phyloP scores from a whole-genome alignment of 495 filamentous ascomycete genomes.

The Apodospora peruviana region DNA sequence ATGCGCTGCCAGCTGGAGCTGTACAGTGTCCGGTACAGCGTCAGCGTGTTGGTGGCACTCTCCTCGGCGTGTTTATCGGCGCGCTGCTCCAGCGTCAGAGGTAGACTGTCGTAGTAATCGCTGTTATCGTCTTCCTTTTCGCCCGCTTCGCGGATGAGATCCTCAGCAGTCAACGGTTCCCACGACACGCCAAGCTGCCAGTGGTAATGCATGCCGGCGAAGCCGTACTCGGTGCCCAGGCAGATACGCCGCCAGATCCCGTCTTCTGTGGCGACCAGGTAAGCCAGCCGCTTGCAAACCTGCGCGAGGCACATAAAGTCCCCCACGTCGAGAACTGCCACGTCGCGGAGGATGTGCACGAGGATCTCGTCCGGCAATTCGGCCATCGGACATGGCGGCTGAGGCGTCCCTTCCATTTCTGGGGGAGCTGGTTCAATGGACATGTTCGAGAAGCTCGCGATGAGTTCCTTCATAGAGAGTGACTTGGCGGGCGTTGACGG shows the following conservation, averaged over 20 bases:
- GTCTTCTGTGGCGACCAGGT: conserved; percentile 77
- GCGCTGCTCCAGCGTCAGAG: conserved; percentile 23
- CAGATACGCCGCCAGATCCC: conserved; percentile 83
- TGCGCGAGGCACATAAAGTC: conserved; percentile 71
- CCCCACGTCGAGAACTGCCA: conserved; percentile 72
- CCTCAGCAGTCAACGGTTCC: conserved; percentile 41
- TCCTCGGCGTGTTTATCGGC: conserved; percentile 22
- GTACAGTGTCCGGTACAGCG: conserved; percentile 39
- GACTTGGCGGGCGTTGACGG: conserved; percentile 6
- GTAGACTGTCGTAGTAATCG: conserved; percentile 10
- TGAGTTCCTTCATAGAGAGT: conserved; percentile 58
- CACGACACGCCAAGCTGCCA: conserved; percentile 63
- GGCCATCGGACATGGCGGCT: conserved; percentile 72
- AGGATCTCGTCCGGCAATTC: conserved; percentile 78
- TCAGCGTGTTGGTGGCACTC: conserved; percentile 26
- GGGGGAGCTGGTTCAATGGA: conserved; percentile 53
- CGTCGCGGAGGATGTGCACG: conserved; percentile 50
- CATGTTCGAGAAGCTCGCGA: conserved; percentile 64
- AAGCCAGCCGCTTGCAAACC: conserved; percentile 85
- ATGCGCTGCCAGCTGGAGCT: conserved; percentile 53
- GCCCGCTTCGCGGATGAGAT: conserved; percentile 23
- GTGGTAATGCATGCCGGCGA: conserved; percentile 78
- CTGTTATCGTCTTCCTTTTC: not conserved
- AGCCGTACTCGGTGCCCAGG: conserved; percentile 63
- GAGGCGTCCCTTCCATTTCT: conserved; percentile 55